These are phyloP conservation scores for Tolypocladium sp. DNA, from an alignment of 2,329 filamentous ascomycete genomes.

Conservation along the genomic window DNA sequence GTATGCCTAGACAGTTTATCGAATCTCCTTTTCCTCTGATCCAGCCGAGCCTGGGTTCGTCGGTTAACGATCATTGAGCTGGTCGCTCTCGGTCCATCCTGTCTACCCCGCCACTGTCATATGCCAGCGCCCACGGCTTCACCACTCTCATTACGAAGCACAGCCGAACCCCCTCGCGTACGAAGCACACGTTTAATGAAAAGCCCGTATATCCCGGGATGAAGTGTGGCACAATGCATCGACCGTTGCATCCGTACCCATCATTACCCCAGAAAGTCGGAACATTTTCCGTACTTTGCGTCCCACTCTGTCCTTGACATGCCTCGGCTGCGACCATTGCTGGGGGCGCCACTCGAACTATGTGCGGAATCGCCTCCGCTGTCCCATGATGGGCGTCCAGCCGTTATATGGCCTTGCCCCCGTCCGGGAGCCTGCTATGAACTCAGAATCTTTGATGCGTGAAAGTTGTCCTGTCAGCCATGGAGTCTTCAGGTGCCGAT, in stretches of 20 bases:
- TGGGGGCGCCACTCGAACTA: neutral
- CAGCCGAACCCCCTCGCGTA: neutral
- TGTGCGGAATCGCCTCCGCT: neutral
- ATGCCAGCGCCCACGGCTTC: neutral
- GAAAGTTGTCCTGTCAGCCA: constrained; percentile 8
- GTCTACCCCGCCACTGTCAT: neutral
- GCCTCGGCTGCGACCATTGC: neutral
- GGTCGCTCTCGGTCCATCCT: neutral
- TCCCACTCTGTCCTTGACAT: neutral
- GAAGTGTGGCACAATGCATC: neutral
- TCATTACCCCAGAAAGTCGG: neutral
- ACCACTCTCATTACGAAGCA: neutral
- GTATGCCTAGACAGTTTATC: neutral
- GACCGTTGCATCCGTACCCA: neutral
- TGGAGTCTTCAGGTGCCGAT: constrained; percentile 35
- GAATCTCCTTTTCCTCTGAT: neutral
- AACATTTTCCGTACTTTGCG: neutral
- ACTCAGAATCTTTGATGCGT: neutral
- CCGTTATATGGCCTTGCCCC: neutral
- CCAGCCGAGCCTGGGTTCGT: neutral
- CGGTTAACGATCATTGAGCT: neutral
- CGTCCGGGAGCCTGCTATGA: neutral
- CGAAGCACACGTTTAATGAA: neutral
- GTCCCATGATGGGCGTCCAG: neutral
- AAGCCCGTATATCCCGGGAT: neutral